These are phyloP conservation scores for Suhomyces emberorum DNA, from an alignment of 805 yeast species.

Conservation along the genomic window DNA sequence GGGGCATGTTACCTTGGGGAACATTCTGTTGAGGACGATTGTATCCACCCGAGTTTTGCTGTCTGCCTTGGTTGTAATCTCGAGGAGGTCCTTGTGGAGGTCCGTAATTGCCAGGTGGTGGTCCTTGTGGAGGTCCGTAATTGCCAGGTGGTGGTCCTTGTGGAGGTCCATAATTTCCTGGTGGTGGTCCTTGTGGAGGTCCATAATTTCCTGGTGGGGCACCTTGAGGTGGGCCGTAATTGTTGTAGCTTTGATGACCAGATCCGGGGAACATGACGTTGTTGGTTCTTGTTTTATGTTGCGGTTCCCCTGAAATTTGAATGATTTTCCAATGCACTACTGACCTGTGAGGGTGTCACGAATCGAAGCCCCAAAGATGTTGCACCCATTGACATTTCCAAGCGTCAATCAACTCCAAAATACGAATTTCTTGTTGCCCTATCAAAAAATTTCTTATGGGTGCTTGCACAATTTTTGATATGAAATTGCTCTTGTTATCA, in stretches of 20 bases:
- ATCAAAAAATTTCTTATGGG: no score
- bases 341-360: no score
- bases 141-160: conserved; percentile 16
- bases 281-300: neutral
- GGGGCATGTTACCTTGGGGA: conserved; percentile 12
- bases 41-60: conserved; percentile 7
- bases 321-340: no score
- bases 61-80: conserved; percentile 5
- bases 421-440: no score
- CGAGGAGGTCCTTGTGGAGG: conserved; percentile 13
- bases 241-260: conserved; percentile 16
- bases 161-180: conserved; percentile 10
- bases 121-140: conserved; percentile 15
- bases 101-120: conserved; percentile 7
- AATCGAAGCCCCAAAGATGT: no score
- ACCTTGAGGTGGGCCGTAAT: conserved; percentile 15
- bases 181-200: conserved; percentile 11
- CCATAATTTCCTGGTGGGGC: conserved; percentile 5
- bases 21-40: conserved; percentile 19
- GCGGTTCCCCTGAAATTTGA: neutral
- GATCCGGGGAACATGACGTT: conserved; percentile 24
- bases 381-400: no score
- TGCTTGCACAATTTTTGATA: no score
- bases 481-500: no score
- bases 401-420: no score